Base-by-base conservation (phyloP, 225 moss, liverwort and hornwort genomes). In the Neckera pumila region DNA sequence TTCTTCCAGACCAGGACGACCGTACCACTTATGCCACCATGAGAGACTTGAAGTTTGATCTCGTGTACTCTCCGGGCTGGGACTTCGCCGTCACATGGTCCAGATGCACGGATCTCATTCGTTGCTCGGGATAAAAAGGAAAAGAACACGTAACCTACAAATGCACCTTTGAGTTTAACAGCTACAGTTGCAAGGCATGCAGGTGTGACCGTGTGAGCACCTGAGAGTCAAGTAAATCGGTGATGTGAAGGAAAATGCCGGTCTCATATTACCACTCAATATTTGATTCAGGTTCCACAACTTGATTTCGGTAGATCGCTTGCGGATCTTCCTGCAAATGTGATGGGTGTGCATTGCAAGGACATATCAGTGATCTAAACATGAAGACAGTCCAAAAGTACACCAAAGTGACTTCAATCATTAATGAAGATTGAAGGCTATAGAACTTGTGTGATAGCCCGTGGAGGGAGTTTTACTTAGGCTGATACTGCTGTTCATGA, bases 11-110 rank as follows among this genome's bases (percentile, higher is more conserved):
- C 91, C 86, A 91, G 92, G 90, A 91, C 92, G 91, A 94, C 91
- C 77, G 84, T 64, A 86, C 93, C 91, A 66, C 92, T 93, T 89
- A 90, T 87, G 91, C 93, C 93, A 80, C 91, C 54, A 69, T 90
- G 91, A 92, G 92, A 90, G 87, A 64, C 76, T 91, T 87, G 76
- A 91, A 89, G 87, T 87, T 82, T 58, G 65, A 72, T 88, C 77
- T 88, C 79, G 63, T 83, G 85, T 60, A 86, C 86, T 88, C 90
- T 87, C 90, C 82, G 91, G 93, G 93, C 91, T 85, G 92, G 92
- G 90, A 87, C 83, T 85, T 79, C 87, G 92, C 89, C 90, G 91
- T 89, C 92, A 90, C 93, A 82, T 91, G 83, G 89, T 89, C 90
- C 86, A 89, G 64, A 90, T 89, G 77, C 80, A 72, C 26, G 40